These are phyloP conservation scores for Nematocida sp. DNA, from an alignment of 371 early-diverging fungal species.

Conservation along the genomic window DNA sequence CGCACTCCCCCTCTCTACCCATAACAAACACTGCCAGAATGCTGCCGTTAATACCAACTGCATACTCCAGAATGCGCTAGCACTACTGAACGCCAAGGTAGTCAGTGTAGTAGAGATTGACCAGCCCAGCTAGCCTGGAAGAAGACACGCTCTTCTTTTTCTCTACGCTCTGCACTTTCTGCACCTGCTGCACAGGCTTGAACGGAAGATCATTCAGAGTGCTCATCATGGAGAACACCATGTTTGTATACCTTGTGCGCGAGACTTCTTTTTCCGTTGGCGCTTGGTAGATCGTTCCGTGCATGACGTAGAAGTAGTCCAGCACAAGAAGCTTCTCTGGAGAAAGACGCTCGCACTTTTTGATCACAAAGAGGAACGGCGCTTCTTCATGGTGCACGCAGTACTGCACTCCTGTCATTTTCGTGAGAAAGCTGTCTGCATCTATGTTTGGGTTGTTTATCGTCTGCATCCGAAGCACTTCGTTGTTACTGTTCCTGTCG, in stretches of 20 bases:
- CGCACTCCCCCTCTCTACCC: too few species aligned
- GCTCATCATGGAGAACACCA: constrained; percentile 45
- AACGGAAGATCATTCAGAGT: constrained; percentile 28
- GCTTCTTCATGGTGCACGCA: constrained; percentile 17
- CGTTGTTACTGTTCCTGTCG: constrained; percentile 85
- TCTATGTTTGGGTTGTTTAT: constrained; percentile 67
- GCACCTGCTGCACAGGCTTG: neutral
- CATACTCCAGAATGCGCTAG: too few species aligned
- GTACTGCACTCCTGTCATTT: constrained; percentile 48
- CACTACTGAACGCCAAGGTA: too few species aligned
- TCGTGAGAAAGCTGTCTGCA: neutral
- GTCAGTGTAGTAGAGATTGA: constrained; percentile 33
- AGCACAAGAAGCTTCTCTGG: constrained; percentile 26
- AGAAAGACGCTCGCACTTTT: constrained; percentile 34
- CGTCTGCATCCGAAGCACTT: constrained; percentile 87
- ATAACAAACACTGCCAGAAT: too few species aligned
- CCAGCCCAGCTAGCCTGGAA: constrained; percentile 3
- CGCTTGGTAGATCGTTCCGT: constrained; percentile 48
- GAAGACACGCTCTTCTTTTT: constrained; percentile 8
- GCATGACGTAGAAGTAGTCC: constrained; percentile 47
- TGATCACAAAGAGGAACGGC: constrained; percentile 38
- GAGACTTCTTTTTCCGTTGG: constrained; percentile 50
- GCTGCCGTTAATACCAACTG: too few species aligned
- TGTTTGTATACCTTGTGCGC: constrained; percentile 31
- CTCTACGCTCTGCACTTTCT: neutral